Percentiles rank a stretch among this genome's conserved stretches.
Conservation (phyloP, 495 filamentous ascomycete species). For the Cercophora newfieldiana region DNA sequence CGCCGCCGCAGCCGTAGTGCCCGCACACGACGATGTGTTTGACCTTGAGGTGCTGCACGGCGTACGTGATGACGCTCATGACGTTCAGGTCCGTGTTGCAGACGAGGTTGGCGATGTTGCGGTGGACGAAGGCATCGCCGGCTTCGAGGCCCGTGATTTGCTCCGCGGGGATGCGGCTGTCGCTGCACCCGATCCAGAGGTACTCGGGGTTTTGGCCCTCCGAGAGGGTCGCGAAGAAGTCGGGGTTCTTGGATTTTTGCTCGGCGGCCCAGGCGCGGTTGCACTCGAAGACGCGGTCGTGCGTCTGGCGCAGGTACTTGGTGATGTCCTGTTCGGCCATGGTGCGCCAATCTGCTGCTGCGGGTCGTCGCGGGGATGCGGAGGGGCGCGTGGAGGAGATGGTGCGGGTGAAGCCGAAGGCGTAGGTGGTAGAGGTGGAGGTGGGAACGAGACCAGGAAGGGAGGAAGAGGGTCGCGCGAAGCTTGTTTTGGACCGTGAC, state of each 20-base stretch:
- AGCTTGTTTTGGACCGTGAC: not conserved
- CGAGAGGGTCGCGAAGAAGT: slow-evolving; percentile 55
- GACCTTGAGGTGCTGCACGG: slow-evolving; percentile 58
- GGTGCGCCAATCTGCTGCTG: slow-evolving; percentile 17
- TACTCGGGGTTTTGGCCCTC: slow-evolving; percentile 59
- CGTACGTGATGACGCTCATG: slow-evolving; percentile 64
- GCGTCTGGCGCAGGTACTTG: slow-evolving; percentile 47
- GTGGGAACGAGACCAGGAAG: not conserved
- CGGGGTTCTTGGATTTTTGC: slow-evolving; percentile 50
- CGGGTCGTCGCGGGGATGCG: not conserved
- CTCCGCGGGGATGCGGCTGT: slow-evolving; percentile 63
- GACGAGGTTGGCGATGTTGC: slow-evolving; percentile 66
- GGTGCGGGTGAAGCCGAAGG: not conserved
- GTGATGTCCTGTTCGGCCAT: slow-evolving; percentile 44
- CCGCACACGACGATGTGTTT: slow-evolving; percentile 67
- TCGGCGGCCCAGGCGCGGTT: slow-evolving; percentile 57
- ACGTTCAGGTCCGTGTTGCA: slow-evolving; percentile 59
- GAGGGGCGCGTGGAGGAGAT: not conserved
- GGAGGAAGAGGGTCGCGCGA: not conserved
- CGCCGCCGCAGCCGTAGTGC: slow-evolving; percentile 64
- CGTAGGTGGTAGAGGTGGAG: not conserved
- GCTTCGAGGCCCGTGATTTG: slow-evolving; percentile 59
- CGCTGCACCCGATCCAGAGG: slow-evolving; percentile 66
- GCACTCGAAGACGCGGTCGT: slow-evolving; percentile 55
- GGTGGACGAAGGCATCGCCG: slow-evolving; percentile 62